phyloP scores from a whole-genome alignment of 495 filamentous ascomycete genomes.

The Massariosphaeria phaeospora region DNA sequence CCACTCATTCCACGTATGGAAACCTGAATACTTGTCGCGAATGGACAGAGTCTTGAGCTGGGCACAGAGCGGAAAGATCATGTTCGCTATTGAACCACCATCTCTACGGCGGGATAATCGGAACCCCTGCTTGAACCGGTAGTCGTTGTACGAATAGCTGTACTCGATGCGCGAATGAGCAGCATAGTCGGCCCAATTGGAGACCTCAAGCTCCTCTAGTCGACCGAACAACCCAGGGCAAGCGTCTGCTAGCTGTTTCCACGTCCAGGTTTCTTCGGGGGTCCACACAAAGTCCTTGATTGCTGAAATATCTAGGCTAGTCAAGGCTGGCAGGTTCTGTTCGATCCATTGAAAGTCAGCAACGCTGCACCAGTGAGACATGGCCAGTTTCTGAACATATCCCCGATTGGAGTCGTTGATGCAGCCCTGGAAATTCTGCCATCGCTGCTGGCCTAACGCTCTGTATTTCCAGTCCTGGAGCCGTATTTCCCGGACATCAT shows the following conservation, averaged over 20 bases:
- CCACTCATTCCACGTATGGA: constrained; percentile 29
- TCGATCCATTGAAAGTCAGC: constrained; percentile 29
- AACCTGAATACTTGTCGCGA: constrained; percentile 20
- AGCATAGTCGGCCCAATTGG: constrained; percentile 28
- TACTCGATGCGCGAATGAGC: constrained; percentile 27
- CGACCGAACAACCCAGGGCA: constrained; percentile 23
- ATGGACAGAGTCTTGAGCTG: constrained; percentile 26
- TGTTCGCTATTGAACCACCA: constrained; percentile 25
- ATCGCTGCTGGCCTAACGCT: constrained; percentile 7
- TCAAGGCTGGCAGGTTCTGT: constrained; percentile 18
- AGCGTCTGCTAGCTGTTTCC: constrained; percentile 21
- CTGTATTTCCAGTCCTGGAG: constrained; percentile 24
- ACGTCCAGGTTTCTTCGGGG: constrained; percentile 29
- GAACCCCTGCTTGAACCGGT: constrained; percentile 24
- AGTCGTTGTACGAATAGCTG: constrained; percentile 29
- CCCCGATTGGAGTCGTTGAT: constrained; percentile 22
- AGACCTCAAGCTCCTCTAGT: constrained; percentile 25
- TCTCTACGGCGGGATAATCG: constrained; percentile 26
- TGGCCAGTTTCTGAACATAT: constrained; percentile 25
- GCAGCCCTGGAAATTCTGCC: constrained; percentile 15
- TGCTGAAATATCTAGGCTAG: constrained; percentile 16
- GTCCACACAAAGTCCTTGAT: constrained; percentile 33
- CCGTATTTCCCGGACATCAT: constrained; percentile 21
- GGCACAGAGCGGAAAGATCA: constrained; percentile 23
- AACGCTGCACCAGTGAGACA: constrained; percentile 24